Conservation (phyloP, 768 basidiomycete genomes). For the Goffeauzyma gilvescens region DNA sequence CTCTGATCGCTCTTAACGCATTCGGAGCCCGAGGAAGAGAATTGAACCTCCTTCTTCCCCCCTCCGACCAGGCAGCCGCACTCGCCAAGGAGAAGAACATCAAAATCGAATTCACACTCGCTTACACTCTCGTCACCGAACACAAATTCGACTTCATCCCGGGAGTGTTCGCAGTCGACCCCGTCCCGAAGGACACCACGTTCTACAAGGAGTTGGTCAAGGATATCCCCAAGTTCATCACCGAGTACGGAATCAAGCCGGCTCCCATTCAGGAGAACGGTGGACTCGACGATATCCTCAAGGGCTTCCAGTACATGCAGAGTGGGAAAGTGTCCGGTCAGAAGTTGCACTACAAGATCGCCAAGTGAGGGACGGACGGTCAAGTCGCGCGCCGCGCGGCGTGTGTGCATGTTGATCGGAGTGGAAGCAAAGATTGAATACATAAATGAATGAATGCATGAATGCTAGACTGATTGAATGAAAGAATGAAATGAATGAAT, state of each 20-base stretch:
- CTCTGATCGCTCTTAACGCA: slow-evolving; percentile 7
- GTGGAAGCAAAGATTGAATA: too few relatives aligned
- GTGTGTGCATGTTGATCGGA: too few relatives aligned
- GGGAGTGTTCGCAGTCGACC: slow-evolving; percentile 9
- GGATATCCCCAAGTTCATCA: slow-evolving; percentile 11
- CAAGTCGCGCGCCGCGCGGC: too few relatives aligned
- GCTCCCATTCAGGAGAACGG: slow-evolving; percentile 21
- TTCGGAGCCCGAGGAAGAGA: slow-evolving; percentile 7
- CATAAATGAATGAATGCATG: too few relatives aligned
- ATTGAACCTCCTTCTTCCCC: slow-evolving; percentile 13
- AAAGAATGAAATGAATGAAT: too few relatives aligned
- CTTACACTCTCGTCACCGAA: slow-evolving; percentile 15
- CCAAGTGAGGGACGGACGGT: too few relatives aligned
- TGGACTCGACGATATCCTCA: slow-evolving; percentile 22
- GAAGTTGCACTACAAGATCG: background rate
- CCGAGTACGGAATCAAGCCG: slow-evolving; percentile 15
- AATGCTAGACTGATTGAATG: too few relatives aligned
- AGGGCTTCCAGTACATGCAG: slow-evolving; percentile 16
- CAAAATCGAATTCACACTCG: slow-evolving; percentile 14
- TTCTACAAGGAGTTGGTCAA: slow-evolving; percentile 11
- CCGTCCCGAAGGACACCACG: slow-evolving; percentile 11
- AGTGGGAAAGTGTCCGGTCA: background rate
- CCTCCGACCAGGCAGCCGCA: slow-evolving; percentile 11
- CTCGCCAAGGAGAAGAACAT: slow-evolving; percentile 11
- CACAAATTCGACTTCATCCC: slow-evolving; percentile 21